phyloP scores from a whole-genome alignment of 345 rosid species.

The Pistacia vera region DNA sequence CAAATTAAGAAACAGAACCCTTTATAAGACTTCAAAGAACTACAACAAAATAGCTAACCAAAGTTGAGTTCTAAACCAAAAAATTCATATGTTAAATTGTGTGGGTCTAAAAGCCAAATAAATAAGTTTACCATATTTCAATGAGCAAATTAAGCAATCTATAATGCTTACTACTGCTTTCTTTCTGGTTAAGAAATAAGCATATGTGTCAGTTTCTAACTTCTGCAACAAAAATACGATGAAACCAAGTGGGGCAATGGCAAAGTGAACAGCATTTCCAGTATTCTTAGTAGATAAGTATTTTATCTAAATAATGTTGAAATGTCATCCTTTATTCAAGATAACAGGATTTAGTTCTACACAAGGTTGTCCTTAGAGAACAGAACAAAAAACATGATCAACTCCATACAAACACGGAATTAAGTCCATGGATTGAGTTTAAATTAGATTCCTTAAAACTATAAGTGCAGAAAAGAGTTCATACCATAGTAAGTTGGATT shows the following conservation, averaged over 20 bases:
- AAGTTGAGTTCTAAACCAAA: neutral
- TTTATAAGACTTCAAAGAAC: no score
- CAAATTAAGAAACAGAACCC: neutral
- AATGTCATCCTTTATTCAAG: neutral
- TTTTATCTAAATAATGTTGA: neutral
- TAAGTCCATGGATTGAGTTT: neutral
- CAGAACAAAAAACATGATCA: neutral
- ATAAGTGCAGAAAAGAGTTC: neutral
- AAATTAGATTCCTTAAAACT: neutral
- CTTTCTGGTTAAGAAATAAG: neutral
- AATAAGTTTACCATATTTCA: no score
- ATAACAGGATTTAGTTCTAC: neutral
- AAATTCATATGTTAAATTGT: neutral
- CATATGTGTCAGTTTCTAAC: neutral
- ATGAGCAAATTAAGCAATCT: neutral
- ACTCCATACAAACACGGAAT: neutral
- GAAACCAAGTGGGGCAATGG: neutral
- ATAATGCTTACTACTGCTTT: neutral
- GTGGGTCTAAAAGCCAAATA: neutral
- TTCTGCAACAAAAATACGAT: neutral
- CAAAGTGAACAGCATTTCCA: neutral
- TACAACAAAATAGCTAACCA: neutral
- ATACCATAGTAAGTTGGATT: conserved; percentile 43
- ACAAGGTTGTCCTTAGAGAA: neutral
- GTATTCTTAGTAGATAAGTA: neutral